These are phyloP conservation scores for Anisodus acutangulus DNA, from an alignment of 257 asterid species.

Conservation along the genomic window DNA sequence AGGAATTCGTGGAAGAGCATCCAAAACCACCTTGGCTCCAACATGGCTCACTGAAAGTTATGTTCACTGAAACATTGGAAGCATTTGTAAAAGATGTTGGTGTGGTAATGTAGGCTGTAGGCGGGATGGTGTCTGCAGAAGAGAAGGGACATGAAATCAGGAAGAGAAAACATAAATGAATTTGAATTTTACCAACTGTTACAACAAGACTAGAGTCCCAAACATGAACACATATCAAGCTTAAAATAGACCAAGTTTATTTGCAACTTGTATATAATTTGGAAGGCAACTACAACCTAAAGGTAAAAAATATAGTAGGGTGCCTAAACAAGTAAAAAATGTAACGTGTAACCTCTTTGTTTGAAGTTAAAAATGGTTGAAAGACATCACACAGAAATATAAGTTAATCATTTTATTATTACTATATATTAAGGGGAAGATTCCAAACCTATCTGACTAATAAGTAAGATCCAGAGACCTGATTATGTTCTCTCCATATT, in stretches of 20 bases:
- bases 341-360: background rate
- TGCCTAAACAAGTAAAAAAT: background rate
- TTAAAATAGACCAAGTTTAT: background rate
- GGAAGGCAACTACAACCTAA: background rate
- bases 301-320: background rate
- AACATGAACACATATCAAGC: background rate
- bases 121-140: conserved; percentile 75
- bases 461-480: background rate
- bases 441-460: background rate
- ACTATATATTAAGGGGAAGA: background rate
- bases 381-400: background rate
- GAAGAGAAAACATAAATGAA: conserved; percentile 27
- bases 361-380: background rate
- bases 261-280: background rate
- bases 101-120: conserved; percentile 69
- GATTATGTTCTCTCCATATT: background rate
- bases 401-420: background rate
- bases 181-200: background rate
- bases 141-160: conserved; percentile 14
- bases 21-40: conserved; percentile 68
- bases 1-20: conserved; percentile 70
- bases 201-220: conserved; percentile 1
- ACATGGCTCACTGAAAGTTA: conserved; percentile 79
- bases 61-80: conserved; percentile 62
- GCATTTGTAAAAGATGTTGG: conserved; percentile 67